Base-by-base conservation (phyloP, 176 grass and related monocot genomes). In the Saccharum spontaneum region DNA sequence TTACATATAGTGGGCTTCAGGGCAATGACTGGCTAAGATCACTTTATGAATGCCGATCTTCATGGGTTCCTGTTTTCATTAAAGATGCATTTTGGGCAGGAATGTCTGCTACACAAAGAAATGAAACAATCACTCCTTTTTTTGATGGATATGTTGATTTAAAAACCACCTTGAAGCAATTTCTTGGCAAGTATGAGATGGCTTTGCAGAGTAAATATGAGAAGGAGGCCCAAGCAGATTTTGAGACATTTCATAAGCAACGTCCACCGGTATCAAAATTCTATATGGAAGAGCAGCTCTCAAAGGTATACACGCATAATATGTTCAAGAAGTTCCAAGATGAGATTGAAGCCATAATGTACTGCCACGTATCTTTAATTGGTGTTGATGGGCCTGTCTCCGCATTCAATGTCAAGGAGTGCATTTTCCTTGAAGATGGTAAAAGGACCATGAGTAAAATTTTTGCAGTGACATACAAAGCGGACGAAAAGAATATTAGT, bases 291-390 rank as follows among this genome's bases (percentile, higher is more conserved):
- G 93, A 98, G 61, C 97, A 98, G 78, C 91, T 98, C 26, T 95
- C 97, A 15, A 98, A 94, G 82, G 90, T 94, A 59, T 98, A 95
- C 85, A 98, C 97, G 55, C 89, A 94, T 82, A 98, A 94, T 82
- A 94, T 95, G 83, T 98, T 98, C 73, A 98, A 98, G 85, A 94
- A 89, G 74, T 95, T 98, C 60, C 97, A 98, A 77, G 93, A 95
- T 95, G 97, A 98, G 88, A 92, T 98, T 76, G 93, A 95, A 88
- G 91, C 93, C 75, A 98, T 98, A 75, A 98, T 98, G 97, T 98
- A 98, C 87, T 98, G 93, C 76, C 93, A 98, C 67, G 91, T 92
- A 83, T 90, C 91, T 75, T 73, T 95, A 71, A 34, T 89, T 36
- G 84, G 65, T 84, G 79, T 63, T 61, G 86, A 94, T 61, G 86